Evolutionary conservation across 2,329 filamentous ascomycete genomes (phyloP).

Genomic region (Xylaria sp.): DNA sequence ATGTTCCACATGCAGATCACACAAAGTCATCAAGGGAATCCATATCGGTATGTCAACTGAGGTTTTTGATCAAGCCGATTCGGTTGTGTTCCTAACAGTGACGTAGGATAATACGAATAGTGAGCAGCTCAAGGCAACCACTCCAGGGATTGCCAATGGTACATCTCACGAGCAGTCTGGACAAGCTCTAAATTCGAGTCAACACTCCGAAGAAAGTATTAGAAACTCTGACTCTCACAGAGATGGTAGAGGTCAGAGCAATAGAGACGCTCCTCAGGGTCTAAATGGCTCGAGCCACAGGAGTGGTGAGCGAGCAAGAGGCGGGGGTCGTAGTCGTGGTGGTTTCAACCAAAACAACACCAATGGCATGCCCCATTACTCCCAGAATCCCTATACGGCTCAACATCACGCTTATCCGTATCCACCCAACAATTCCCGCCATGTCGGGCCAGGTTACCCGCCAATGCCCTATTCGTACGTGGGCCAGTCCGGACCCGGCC

Average conservation of each 20-base stretch:
- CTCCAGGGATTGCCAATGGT: slow-evolving; percentile 37
- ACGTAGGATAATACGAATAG: slow-evolving; percentile 36
- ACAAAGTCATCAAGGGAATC: slow-evolving; percentile 55
- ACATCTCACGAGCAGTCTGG: slow-evolving; percentile 31
- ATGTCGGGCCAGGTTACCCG: slow-evolving; percentile 36
- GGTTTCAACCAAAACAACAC: slow-evolving; percentile 46
- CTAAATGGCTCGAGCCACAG: slow-evolving; percentile 45
- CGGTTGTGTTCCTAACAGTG: slow-evolving; percentile 16
- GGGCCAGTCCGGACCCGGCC: slow-evolving; percentile 39
- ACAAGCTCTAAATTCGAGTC: slow-evolving; percentile 33
- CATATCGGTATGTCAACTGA: slow-evolving; percentile 36
- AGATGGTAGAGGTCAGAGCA: slow-evolving; percentile 38
- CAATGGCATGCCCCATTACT: slow-evolving; percentile 46
- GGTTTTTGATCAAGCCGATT: neutral
- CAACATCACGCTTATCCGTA: slow-evolving; percentile 40
- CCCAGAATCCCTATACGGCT: slow-evolving; percentile 40
- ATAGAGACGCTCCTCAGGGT: slow-evolving; percentile 42
- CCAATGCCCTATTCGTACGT: slow-evolving; percentile 45
- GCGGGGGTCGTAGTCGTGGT: slow-evolving; percentile 59
- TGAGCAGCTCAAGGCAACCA: slow-evolving; percentile 40
- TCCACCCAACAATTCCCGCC: slow-evolving; percentile 34
- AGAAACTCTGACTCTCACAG: slow-evolving; percentile 41
- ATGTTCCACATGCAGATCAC: slow-evolving; percentile 54
- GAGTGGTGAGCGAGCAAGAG: slow-evolving; percentile 56
- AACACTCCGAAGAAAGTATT: slow-evolving; percentile 40